These are phyloP conservation scores for Aurifilum marmelostoma DNA, from an alignment of 2,329 filamentous ascomycete species.

Conservation along the genomic window DNA sequence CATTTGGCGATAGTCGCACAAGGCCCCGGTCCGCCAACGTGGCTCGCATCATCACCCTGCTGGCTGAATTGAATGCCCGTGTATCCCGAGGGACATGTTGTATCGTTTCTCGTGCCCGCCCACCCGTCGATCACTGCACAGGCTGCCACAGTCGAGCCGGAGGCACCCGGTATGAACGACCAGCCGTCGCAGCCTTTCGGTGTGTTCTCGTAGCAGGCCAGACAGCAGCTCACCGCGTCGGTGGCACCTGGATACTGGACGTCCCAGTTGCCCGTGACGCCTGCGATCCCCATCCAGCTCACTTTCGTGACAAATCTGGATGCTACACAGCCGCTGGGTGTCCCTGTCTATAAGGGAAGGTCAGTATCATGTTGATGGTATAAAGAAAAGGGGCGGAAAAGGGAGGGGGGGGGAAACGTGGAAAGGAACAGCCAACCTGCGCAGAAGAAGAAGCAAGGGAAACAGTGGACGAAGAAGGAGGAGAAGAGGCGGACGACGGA, in stretches of 20 bases:
- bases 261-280: conserved; percentile 16
- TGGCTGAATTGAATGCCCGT: conserved; percentile 13
- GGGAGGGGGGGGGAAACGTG: background rate
- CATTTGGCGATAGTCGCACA: conserved; percentile 15
- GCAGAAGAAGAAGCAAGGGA: conserved; percentile 3
- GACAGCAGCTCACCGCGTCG: conserved; percentile 19
- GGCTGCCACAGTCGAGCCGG: conserved; percentile 14
- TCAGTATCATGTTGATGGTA: background rate
- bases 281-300: conserved; percentile 23
- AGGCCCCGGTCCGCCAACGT: conserved; percentile 24
- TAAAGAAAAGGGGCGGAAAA: background rate
- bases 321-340: conserved; percentile 17
- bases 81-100: conserved; percentile 21
- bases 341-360: conserved; percentile 2
- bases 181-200: conserved; percentile 24
- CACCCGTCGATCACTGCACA: conserved; percentile 26
- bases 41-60: conserved; percentile 6
- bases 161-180: conserved; percentile 21
- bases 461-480: background rate
- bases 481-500: background rate
- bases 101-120: conserved; percentile 15
- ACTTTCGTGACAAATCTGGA: conserved; percentile 20
- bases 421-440: conserved; percentile 10
- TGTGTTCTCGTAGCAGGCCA: conserved; percentile 17
- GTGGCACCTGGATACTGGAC: conserved; percentile 14